A percentile compares a stretch with the other conserved stretches of the same genome.
These are phyloP conservation scores for Xanthoconium purpureum DNA, from an alignment of 768 basidiomycete genomes.

Conservation along the genomic window DNA sequence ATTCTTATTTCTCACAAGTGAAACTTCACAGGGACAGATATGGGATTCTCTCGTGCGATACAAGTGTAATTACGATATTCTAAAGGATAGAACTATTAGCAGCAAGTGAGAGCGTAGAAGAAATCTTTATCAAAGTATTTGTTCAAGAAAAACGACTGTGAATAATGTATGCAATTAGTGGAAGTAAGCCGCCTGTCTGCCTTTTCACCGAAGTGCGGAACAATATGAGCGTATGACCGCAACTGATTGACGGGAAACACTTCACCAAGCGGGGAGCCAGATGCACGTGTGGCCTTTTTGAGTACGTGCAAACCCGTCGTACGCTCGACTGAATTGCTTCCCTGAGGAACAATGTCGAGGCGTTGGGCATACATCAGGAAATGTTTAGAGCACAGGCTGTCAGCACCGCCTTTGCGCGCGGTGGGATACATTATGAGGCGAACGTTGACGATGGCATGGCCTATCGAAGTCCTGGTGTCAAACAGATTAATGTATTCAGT, in stretches of 20 bases:
- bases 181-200: slow-evolving; percentile 1
- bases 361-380: neutral
- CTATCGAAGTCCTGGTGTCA: too few relatives aligned
- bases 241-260: slow-evolving; percentile 9
- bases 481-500: too few relatives aligned
- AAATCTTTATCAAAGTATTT: too few relatives aligned
- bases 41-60: too few relatives aligned
- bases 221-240: slow-evolving; percentile 4
- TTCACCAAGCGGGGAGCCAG: neutral
- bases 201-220: slow-evolving; percentile 2
- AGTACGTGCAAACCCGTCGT: slow-evolving; percentile 3
- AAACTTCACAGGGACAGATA: too few relatives aligned
- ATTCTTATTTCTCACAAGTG: too few relatives aligned
- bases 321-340: neutral
- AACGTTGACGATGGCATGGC: neutral
- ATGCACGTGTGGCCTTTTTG: neutral
- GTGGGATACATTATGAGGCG: neutral
- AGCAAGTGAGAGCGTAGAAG: too few relatives aligned
- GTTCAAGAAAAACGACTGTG: slow-evolving; percentile 6
- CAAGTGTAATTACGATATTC: too few relatives aligned
- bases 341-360: neutral
- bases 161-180: slow-evolving; percentile 1
- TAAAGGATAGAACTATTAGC: too few relatives aligned
- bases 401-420: too few relatives aligned
- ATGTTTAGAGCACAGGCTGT: neutral